phyloP scores from a whole-genome alignment of 352 stramenopile genomes.

The Phytophthora kernoviae region DNA sequence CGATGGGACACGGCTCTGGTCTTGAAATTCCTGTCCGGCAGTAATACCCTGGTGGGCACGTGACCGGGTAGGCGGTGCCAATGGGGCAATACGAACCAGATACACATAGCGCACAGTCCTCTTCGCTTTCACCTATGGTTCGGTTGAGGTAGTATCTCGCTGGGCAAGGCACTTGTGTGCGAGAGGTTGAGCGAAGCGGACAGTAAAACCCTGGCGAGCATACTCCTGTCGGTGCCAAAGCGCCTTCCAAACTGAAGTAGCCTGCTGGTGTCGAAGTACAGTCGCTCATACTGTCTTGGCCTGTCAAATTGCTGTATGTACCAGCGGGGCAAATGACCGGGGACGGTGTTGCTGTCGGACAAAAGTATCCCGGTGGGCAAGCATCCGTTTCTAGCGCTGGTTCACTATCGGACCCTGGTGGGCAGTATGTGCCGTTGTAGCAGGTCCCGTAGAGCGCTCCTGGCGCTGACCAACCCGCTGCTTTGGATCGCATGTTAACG shows the following conservation, averaged over 20 bases:
- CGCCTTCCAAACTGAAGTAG: constrained; percentile 68
- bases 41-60: constrained; percentile 85
- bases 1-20: constrained; percentile 88
- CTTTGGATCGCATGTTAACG: constrained; percentile 61
- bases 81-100: constrained; percentile 71
- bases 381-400: constrained; percentile 71
- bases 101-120: constrained; percentile 77
- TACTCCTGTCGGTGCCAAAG: constrained; percentile 56
- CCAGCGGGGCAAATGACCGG: constrained; percentile 83
- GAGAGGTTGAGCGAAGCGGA: constrained; percentile 62
- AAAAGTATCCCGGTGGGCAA: constrained; percentile 85
- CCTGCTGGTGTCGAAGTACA: constrained; percentile 77
- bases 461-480: constrained; percentile 58
- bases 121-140: constrained; percentile 58
- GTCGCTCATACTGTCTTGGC: constrained; percentile 72
- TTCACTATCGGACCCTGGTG: constrained; percentile 64
- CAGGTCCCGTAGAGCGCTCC: constrained; percentile 74
- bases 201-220: constrained; percentile 89
- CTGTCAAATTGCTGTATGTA: constrained; percentile 84
- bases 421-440: constrained; percentile 91
- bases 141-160: constrained; percentile 78
- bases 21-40: constrained; percentile 80
- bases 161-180: constrained; percentile 80
- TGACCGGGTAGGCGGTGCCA: constrained; percentile 61
- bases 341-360: constrained; percentile 63